A percentile compares a stretch with the other conserved stretches of the same genome.
phyloP scores from a whole-genome alignment of 345 rosid genomes.

The Acer saccharum region DNA sequence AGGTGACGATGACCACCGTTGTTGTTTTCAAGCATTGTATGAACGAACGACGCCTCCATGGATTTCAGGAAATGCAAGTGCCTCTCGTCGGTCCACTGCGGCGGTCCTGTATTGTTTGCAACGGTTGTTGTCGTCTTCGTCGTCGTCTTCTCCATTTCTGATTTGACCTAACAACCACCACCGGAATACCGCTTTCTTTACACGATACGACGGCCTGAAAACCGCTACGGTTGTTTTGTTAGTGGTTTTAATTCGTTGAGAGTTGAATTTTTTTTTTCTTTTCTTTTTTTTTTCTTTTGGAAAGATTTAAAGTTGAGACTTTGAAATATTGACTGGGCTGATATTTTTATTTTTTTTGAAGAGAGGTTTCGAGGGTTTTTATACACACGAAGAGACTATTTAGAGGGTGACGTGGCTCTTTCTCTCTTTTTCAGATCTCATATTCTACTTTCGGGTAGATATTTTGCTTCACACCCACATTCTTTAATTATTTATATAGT shows the following conservation, averaged over 20 bases:
- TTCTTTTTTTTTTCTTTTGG: too few relatives aligned
- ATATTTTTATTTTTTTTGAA: too few relatives aligned
- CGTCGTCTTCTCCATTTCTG: too few relatives aligned
- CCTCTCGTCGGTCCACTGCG: slow-evolving; percentile 52
- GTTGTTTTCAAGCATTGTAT: slow-evolving; percentile 32
- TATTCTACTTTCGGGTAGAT: not conserved
- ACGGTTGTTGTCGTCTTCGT: not conserved
- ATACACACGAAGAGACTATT: not conserved
- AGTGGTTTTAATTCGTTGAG: too few relatives aligned
- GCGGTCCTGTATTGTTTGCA: not conserved
- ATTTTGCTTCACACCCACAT: not conserved
- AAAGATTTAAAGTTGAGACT: too few relatives aligned
- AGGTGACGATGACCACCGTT: slow-evolving; percentile 8
- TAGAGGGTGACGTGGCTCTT: not conserved
- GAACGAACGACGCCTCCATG: slow-evolving; percentile 55
- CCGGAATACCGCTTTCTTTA: not conserved
- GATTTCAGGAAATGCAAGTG: slow-evolving; percentile 43
- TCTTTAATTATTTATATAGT: too few relatives aligned
- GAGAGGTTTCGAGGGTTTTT: not conserved
- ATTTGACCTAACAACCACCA: not conserved
- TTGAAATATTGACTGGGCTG: not conserved
- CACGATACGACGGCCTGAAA: not conserved
- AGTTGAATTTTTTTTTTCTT: too few relatives aligned
- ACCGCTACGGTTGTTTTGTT: not conserved
- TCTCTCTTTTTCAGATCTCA: not conserved